Conservation (phyloP, 495 filamentous ascomycete genomes). For the Talaromyces liani region DNA sequence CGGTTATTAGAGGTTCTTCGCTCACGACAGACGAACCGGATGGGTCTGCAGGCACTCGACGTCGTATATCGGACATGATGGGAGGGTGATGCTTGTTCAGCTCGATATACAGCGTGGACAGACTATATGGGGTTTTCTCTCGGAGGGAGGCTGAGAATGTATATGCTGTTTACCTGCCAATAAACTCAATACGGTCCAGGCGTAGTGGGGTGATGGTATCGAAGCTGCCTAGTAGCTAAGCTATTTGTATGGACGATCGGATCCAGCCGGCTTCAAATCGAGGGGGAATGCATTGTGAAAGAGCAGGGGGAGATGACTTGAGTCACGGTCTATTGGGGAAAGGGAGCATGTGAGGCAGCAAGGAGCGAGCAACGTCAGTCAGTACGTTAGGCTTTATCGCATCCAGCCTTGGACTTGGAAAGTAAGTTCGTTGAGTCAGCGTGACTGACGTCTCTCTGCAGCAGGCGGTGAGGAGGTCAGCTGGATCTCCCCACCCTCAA, state of each 20-base stretch:
- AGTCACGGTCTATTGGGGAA: background rate
- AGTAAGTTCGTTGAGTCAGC: background rate
- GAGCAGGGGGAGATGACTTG: background rate
- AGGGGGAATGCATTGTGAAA: background rate
- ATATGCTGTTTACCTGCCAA: background rate
- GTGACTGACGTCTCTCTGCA: background rate
- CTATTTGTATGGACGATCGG: background rate
- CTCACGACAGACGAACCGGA: background rate
- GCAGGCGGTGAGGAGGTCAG: background rate
- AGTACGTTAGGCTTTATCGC: background rate
- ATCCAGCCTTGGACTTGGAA: background rate
- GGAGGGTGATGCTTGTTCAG: slow-evolving; percentile 7
- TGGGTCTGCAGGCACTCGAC: slow-evolving; percentile 24
- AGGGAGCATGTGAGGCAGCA: background rate
- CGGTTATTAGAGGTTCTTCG: slow-evolving; percentile 1
- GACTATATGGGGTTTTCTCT: background rate
- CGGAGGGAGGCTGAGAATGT: background rate
- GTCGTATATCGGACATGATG: slow-evolving; percentile 28
- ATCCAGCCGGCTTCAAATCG: background rate
- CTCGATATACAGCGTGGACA: background rate
- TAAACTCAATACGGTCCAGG: background rate
- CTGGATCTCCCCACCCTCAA: background rate
- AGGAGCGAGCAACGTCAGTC: background rate
- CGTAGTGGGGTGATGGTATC: background rate
- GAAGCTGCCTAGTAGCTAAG: background rate